phyloP scores from a whole-genome alignment of 768 basidiomycete genomes.

The Calocera viscosa region DNA sequence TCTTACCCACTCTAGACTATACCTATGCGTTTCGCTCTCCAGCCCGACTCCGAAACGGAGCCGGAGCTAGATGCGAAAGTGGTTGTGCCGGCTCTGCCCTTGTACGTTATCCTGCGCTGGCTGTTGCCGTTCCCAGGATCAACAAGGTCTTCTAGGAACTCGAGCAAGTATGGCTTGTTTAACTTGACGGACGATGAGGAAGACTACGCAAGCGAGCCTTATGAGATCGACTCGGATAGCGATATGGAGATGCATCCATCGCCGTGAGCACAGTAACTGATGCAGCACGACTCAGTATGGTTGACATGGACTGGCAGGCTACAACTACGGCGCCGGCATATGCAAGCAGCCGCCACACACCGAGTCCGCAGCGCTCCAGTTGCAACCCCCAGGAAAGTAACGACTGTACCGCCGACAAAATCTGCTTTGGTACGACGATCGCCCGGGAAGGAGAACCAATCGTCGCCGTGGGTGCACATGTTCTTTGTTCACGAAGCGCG shows the following conservation, averaged over 20 bases:
- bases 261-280: neutral
- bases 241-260: neutral
- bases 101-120: neutral
- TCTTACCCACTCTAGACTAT: neutral
- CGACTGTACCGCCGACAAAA: neutral
- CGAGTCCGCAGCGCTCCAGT: neutral
- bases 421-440: neutral
- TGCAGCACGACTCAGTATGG: no score
- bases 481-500: neutral
- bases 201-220: neutral
- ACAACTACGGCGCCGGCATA: neutral
- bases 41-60: neutral
- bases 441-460: neutral
- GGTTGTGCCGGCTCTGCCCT: neutral
- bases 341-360: neutral
- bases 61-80: neutral
- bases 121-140: neutral
- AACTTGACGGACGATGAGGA: neutral
- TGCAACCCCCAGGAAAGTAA: neutral
- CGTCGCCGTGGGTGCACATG: neutral
- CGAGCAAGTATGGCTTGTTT: slow-evolving; percentile 3
- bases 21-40: neutral
- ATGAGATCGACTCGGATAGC: neutral
- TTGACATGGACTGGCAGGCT: neutral
- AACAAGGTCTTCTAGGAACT: neutral